These are phyloP conservation scores for Naganishia vishniacii DNA, from an alignment of 768 basidiomycete species.

Conservation along the genomic window DNA sequence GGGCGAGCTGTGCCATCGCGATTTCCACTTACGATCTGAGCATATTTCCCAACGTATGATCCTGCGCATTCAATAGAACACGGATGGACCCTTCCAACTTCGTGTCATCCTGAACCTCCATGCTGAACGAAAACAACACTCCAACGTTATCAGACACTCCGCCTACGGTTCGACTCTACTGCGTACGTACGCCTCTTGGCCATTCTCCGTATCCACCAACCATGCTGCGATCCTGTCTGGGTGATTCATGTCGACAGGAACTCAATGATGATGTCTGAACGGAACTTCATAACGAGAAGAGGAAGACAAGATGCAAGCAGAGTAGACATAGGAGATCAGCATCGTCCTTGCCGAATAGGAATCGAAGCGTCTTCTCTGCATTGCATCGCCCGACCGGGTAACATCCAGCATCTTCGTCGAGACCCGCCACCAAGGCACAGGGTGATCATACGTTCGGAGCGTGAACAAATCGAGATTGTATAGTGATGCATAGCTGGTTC, in stretches of 20 bases:
- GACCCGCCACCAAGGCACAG: no score
- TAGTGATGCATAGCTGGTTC: conserved; percentile 6
- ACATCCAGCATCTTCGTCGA: no score
- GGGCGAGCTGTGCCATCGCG: no score
- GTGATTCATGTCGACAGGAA: conserved; percentile 68
- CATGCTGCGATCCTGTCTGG: conserved; percentile 87
- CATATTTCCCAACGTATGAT: conserved; percentile 95
- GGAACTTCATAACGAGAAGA: not conserved
- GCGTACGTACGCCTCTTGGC: conserved; percentile 81
- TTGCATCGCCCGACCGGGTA: no score
- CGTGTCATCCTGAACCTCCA: conserved; percentile 88
- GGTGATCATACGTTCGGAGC: not conserved
- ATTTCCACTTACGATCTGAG: conserved; percentile 59
- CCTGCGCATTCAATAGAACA: conserved; percentile 88
- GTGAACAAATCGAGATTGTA: not conserved
- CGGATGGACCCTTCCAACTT: conserved; percentile 98
- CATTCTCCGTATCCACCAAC: conserved; percentile 69
- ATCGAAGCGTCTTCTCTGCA: not conserved
- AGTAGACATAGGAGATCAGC: conserved; percentile 10
- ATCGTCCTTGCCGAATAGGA: not conserved
- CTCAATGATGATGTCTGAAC: not conserved
- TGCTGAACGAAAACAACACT: conserved; percentile 53
- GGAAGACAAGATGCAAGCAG: not conserved
- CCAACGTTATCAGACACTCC: not conserved
- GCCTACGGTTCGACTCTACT: not conserved